Base-by-base conservation (phyloP, 257 asterid species). In the Plantago elongata region DNA sequence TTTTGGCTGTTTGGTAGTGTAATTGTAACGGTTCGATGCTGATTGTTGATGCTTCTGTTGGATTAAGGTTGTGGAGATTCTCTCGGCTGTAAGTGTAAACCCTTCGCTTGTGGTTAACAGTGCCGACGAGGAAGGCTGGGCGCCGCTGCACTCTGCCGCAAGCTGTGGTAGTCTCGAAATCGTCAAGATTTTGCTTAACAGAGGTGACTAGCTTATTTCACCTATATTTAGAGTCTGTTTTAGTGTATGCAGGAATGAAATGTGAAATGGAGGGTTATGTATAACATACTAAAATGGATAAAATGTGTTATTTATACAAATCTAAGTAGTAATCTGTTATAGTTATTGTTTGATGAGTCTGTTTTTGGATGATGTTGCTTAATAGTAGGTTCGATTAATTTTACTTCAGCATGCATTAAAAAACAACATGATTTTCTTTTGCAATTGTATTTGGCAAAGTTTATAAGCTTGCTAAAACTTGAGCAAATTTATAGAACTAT, bases 111-210 rank as follows among this genome's bases (percentile, higher is more conserved):
- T 75, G 37, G 76, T 89, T 56, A 92, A 92, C 78, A 66, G 64
- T 73, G 75, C 79, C 7, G 99, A 92, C 46, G 97, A 89, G 67
- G 99, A 92, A 80, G 97, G 97, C 49, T 92, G 99, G 99, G 80
- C 81, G n/a, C 97, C 99, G 0, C 80, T 92, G 65, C 99, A 92
- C 66, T 86, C 99, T 69, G 99, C 96, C 3, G 88, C 95, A 34
- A 92, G 97, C 67, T 83, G 89, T 72, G 97, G 99, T 64, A 83
- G 81, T 67, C 63, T 71, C 50, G 78, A 81, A 61, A 78, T 86
- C 38, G 74, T 92, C 57, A 90, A 92, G 77, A 74, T 84, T 76
- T 69, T 92, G 74, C 81, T 92, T n/a, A 74, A 61, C 56, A 74
- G 63, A 69, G 94, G 98, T 88, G 69, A 54, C 27, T 22, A 22